Evolutionary conservation across 1,139 yeast species (phyloP), one percentile per base, ranked within the genome.

Genomic region (Yamadazyma diospyri): DNA sequence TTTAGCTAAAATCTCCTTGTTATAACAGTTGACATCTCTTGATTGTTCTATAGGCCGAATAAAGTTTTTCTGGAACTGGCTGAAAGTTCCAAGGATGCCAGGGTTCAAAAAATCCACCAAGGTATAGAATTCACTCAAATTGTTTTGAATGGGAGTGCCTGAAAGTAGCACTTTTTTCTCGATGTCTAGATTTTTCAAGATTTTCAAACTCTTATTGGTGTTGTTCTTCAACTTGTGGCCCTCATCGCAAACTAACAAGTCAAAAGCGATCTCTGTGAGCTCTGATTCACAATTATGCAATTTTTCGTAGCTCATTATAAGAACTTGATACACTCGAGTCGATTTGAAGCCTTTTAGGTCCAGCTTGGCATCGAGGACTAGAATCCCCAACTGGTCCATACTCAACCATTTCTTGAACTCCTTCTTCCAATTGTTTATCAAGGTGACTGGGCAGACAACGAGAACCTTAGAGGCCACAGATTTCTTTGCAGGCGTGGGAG

Each of bases 71-170:
- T 83, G 88, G 52, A 92, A 92, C 2, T 64, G 58, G 20, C 72
- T 62, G 36, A 73, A 71, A 0, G 70, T 64, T 0, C 96, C 96
- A 20, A 92, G 60, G 2, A 83, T 61, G 0, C 89, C 92, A 0
- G 97, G 96, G 48, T 87, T 88, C 10, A 88, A 63, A 52, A 89
- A 89, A 49, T 88, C 83, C 5, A 83, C 75, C 51, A 92, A 76
- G 9, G 85, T 82, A 55, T 66, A 87, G 52, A 85, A 92, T 51
- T 92, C 99, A 2, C 65, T 66, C 35, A 94, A 69, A 53, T 92
- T 95, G 55, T 92, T 92, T 53, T 92, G 98, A 21, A 92, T 86
- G 0, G 98, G 98, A 0, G 98, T 92, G 0, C 98, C 98, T 0
- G 95, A 78, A 7, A 92, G 60, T 14, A 92, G 53, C 4, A 92